Base-by-base conservation (phyloP, 768 basidiomycete species). In the Polyporus arcularius region DNA sequence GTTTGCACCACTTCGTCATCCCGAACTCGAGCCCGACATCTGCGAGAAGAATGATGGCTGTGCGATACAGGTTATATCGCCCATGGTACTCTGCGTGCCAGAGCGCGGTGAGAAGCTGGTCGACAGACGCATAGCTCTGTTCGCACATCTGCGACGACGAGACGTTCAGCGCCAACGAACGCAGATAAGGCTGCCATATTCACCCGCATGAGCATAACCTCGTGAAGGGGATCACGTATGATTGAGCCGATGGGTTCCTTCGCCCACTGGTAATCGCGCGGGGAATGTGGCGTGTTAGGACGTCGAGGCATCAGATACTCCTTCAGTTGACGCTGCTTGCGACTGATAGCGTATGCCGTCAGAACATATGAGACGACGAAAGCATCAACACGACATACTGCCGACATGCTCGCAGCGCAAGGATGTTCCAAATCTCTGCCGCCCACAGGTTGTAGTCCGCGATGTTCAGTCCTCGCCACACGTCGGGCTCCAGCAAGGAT, bases 1-100 rank as follows among this genome's bases (percentile, higher is more conserved):
- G 80, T 63, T 76, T 78, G 58, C 85, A 86, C 60, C 84, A 80
- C 67, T 83, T 82, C 14, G 87, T 82, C 82, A 93, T 85, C 15
- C 86, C 88, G 68, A 90, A 88, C 66, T 93, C 90, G 18, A 94
- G 74, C 8, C 86, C 85, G 61, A 91, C 74, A 67, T 95, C 93
- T 1, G 93, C 92, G 18, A 94, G 80, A 35, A 93, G 70, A 60
- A 89, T 80, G 35, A 89, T 79, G 0, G 84, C 87, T 4, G 85
- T 83, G 57, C 92, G 80, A 67, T 94, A 90, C 26, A 85, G 71
- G 15, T 80, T 79, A 67, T 86, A 82, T 57, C 87, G 83, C 55
- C 85, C 83, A 55, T 90, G 82, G 69, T 90, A 91, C 71, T 94
- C 91, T 0, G 92, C 84, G 60, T 89, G 80, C 90, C 92, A 94